These are phyloP conservation scores for Daldinia concentrica DNA, from an alignment of 495 filamentous ascomycete species.

Conservation along the genomic window DNA sequence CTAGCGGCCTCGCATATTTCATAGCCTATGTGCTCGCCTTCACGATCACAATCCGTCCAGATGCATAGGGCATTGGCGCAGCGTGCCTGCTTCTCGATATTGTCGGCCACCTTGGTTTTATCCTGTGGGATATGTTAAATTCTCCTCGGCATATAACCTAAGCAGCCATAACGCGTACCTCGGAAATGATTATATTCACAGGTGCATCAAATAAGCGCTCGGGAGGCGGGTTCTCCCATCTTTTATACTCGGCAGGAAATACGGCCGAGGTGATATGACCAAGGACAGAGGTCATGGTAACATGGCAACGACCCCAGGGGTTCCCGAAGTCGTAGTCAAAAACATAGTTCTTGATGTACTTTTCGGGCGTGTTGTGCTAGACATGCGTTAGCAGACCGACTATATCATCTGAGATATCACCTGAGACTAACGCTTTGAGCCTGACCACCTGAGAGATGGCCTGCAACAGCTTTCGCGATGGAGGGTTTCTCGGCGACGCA, in stretches of 20 bases:
- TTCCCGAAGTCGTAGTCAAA: constrained; percentile 87
- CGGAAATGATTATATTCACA: constrained; percentile 69
- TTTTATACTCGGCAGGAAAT: constrained; percentile 73
- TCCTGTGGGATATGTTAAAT: constrained; percentile 61
- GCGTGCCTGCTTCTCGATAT: constrained; percentile 81
- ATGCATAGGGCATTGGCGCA: constrained; percentile 79
- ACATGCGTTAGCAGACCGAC: constrained; percentile 7
- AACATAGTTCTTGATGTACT: constrained; percentile 91
- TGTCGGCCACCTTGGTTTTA: constrained; percentile 80
- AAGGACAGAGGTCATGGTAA: constrained; percentile 90
- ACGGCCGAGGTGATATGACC: constrained; percentile 83
- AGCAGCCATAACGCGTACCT: constrained; percentile 56
- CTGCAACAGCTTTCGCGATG: constrained; percentile 92
- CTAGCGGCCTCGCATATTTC: constrained; percentile 86
- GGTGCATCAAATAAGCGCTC: constrained; percentile 83
- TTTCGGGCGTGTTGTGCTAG: constrained; percentile 66
- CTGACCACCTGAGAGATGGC: constrained; percentile 81
- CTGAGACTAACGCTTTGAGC: constrained; percentile 70
- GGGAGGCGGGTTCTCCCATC: constrained; percentile 84
- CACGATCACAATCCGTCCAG: constrained; percentile 98
- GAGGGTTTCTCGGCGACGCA: constrained; percentile 98
- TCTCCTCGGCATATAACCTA: constrained; percentile 1
- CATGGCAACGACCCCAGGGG: constrained; percentile 82
- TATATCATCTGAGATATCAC: background rate
- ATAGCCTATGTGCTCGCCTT: constrained; percentile 96